Evolutionary conservation across 495 filamentous ascomycete species (phyloP).

Genomic region (Acidomyces sp.): DNA sequence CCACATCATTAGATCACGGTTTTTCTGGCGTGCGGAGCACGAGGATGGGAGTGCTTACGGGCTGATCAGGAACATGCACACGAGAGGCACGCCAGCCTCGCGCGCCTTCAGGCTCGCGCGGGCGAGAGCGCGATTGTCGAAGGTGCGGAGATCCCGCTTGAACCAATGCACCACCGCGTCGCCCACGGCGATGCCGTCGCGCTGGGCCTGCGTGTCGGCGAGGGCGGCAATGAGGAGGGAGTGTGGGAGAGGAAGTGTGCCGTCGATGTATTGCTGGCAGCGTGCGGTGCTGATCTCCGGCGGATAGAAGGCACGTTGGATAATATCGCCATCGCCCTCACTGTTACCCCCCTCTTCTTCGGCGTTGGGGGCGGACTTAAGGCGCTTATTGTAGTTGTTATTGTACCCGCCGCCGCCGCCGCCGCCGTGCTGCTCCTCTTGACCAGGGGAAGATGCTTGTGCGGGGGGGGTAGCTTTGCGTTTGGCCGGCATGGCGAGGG

Average conservation of each 20-base stretch:
- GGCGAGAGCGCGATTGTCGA: conserved; percentile 62
- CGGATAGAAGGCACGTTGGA: conserved; percentile 63
- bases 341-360: too few relatives aligned
- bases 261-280: conserved; percentile 54
- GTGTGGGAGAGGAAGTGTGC: conserved; percentile 56
- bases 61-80: conserved; percentile 68
- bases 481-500: too few relatives aligned
- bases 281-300: conserved; percentile 70
- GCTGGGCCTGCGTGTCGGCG: conserved; percentile 17
- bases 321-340: conserved; percentile 24
- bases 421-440: too few relatives aligned
- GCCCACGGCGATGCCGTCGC: conserved; percentile 33
- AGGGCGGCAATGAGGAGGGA: conserved; percentile 24
- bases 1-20: too few relatives aligned
- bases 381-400: too few relatives aligned
- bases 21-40: too few relatives aligned
- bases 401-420: too few relatives aligned
- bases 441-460: too few relatives aligned
- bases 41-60: too few relatives aligned
- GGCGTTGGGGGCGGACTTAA: too few relatives aligned
- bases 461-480: too few relatives aligned
- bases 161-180: conserved; percentile 82
- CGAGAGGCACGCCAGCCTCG: conserved; percentile 50
- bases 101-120: conserved; percentile 55
- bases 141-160: conserved; percentile 62